These are phyloP conservation scores for Berkeleyomyces rouxiae DNA, from an alignment of 2,329 filamentous ascomycete species.

Conservation along the genomic window DNA sequence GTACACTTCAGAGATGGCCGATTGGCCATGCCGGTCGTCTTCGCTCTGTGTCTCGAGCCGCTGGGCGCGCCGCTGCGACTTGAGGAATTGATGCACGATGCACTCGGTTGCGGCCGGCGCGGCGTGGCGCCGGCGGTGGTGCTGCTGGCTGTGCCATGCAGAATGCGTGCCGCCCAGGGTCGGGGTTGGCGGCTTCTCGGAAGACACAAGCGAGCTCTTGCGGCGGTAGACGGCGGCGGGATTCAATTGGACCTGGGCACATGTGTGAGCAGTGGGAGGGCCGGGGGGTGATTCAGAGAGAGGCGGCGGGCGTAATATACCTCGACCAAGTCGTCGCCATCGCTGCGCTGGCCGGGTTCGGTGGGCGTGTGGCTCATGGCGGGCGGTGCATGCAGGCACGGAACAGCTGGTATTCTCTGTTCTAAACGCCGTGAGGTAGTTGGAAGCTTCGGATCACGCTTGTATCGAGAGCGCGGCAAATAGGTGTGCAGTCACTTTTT, in stretches of 20 bases:
- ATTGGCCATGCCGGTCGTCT: neutral
- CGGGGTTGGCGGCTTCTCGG: constrained; percentile 22
- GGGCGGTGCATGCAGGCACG: neutral
- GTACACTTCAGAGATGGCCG: no score
- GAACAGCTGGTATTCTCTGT: neutral
- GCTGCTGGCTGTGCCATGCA: neutral
- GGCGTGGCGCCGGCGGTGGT: constrained; percentile 14
- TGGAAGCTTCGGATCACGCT: no score
- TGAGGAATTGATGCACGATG: constrained; percentile 48
- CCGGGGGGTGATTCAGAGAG: neutral
- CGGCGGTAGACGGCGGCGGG: constrained; percentile 42
- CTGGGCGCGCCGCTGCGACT: constrained; percentile 31
- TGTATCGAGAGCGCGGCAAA: neutral
- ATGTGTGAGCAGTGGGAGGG: neutral
- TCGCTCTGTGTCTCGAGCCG: constrained; percentile 7
- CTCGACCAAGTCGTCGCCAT: constrained; percentile 11
- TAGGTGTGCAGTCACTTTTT: neutral
- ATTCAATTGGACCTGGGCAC: constrained; percentile 42
- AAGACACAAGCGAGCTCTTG: constrained; percentile 46
- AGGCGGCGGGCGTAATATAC: neutral
- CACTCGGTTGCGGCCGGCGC: constrained; percentile 34
- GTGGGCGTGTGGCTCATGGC: neutral
- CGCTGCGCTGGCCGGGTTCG: constrained; percentile 3
- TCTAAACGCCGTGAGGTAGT: no score
- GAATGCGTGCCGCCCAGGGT: neutral